Base-by-base conservation (phyloP, 306 rosid species). In the Trichosanthes cucumerina region DNA sequence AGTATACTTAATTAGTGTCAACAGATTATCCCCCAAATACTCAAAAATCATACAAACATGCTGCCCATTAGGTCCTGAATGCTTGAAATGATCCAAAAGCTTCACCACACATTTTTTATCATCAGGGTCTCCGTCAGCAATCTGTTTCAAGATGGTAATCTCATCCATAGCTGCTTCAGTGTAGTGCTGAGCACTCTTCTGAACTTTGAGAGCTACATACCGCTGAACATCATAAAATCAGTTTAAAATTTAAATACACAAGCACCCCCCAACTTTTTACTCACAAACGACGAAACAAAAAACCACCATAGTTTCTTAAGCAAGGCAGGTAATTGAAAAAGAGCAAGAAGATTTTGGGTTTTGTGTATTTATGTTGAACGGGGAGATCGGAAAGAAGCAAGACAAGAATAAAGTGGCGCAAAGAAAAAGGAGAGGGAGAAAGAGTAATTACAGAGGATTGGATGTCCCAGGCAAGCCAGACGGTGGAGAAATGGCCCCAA, bases 401-500 rank as follows among this genome's bases (percentile, higher is more conserved):
- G 41, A 66, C 19, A 72, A 66, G 60, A 69, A 76, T 12, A 24
- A 80, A 54, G 4, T 3, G 8, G 19, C 5, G 33, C 5, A 71
- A 47, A 65, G 41, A 34, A 18, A 38, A 26, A 26, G 26, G 24
- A 46, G 79, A 78, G 66, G 80, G 63, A 71, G 79, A 80, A 1
- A 83, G 63, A 82, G 46, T 21, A 5, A 5, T 43, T 81, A 94
- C 96, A 36, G 88, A 85, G 86, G 66, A 70, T 74, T 73, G 90
- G 47, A 83, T 82, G 79, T 94, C 98, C 97, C 96, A 94, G 26
- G 98, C 97, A 80, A 94, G 98, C 97, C 97, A 94, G 33, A 94
- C 97, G 19, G 98, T 92, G 81, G 98, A 94, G 90, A 94, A 94
- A 82, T 94, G 98, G 18, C 98, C 98, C 98, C 97, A 94, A 31